Evolutionary conservation across 2,329 filamentous ascomycete genomes (phyloP), one percentile per base, ranked within the genome.

Genomic region (Trichoderma sp.): DNA sequence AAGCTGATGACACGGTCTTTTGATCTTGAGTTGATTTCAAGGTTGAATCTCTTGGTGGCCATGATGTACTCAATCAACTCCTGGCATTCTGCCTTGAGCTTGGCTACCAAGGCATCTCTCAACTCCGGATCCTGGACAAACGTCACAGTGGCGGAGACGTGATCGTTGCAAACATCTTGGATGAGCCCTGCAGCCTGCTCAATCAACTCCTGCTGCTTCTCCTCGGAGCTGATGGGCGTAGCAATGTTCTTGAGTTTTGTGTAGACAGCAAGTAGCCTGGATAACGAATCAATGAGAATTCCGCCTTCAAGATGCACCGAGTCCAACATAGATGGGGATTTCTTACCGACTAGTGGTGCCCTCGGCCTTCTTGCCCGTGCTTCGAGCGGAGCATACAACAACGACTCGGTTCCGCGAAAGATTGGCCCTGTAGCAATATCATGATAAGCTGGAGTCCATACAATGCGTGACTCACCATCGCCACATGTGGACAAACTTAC

Each of bases 341-440:
- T 88, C 91, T 89, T 84, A 95, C 92, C 94, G 90, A 83, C 97
- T 98, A 47, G 96, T 99, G 73, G 96, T 99, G 73, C 96, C 96
- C 77, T 97, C 94, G 70, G 91, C 89, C 84, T 99, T 99, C 80
- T 95, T 97, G 74, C 94, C 95, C 73, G 93, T 96, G 83, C 94
- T 98, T 80, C 96, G 88, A 56, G 96, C 96, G 73, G 96, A 99
- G 84, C 96, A 99, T 72, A 99, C 95, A 71, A 99, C 92, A 71
- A 94, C 95, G 75, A 98, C 90, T 81, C 91, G 91, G 79, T 94
- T 91, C 71, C 89, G 84, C 70, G 85, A 84, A 70, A 97, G 83
- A 79, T 86, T 82, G 74, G 82, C 76, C 75, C 82, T 83, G 70
- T 24, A 7, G 12, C 8, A 34, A 47, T 63, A 58, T 21, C 61